Evolutionary conservation across 1,139 yeast species (phyloP), one percentile per base, ranked within the genome.

Genomic region (Saccharomycopsis phalli): DNA sequence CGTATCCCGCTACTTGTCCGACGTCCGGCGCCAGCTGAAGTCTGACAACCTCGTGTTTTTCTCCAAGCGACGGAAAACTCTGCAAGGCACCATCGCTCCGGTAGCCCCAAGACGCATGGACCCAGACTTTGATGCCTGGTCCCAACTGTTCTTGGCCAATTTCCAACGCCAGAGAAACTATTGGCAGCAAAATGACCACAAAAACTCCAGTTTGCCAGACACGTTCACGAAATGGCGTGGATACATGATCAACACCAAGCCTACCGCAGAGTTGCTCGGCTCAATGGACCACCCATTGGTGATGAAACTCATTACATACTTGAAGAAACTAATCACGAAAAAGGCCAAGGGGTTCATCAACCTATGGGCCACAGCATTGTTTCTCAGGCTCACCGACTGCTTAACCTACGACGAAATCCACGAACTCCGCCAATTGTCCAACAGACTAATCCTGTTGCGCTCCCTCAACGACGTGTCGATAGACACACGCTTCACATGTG

Each of bases 161-260:
- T 40, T 40, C 22, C 14, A 27, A 32, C 20, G n/a, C 2, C n/a
- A 19, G 17, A 40, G 36, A 25, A 8, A 30, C 5, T 36, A 23
- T 16, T 8, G 5, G 20, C 17, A 34, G 7, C n/a, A 17, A 4
- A 23, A 37, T 11, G 36, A 27, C 25, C n/a, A 16, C n/a, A 14
- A 31, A 7, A 36, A 38, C 21, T 29, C 31, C 2, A 36, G 32
- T 5, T 11, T 45, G 11, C 48, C 48, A 8, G 27, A 31, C n/a
- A 45, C 31, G 13, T 45, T 45, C 36, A 43, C 48, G 4, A 34
- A 17, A 21, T 45, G 48, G 48, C 17, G 48, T 28, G 36, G 36
- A 4, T 45, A 36, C 23, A 40, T 45, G 45, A 30, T 45, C 13
- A 35, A 23, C 19, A 40, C 30, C n/a, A 19, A 22, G 20, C 47